Evolutionary conservation across 106 monocot species (phyloP).

Genomic region (Acorus calamus): DNA sequence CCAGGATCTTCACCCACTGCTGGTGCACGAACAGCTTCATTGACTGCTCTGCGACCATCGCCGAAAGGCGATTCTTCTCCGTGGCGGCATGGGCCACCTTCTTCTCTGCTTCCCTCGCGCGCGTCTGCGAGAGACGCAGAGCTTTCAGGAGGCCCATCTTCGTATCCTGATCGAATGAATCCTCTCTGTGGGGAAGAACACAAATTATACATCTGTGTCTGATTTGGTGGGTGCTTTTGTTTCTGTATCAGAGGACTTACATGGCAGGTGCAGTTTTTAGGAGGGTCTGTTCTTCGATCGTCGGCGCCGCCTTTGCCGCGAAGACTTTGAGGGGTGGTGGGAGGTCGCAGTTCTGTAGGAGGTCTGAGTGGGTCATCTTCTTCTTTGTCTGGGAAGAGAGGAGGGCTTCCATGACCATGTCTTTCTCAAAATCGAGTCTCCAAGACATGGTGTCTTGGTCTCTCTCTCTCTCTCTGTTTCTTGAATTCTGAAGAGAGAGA

Average conservation of each 20-base stretch:
- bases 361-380: slow-evolving; percentile 7
- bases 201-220: no score
- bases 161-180: neutral
- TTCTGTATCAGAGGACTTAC: neutral
- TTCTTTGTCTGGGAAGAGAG: neutral
- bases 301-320: slow-evolving; percentile 9
- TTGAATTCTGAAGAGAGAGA: neutral
- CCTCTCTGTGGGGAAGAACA: no score
- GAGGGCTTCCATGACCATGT: slow-evolving; percentile 13
- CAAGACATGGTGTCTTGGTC: slow-evolving; percentile 10
- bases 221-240: neutral
- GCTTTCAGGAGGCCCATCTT: slow-evolving; percentile 35
- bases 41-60: slow-evolving; percentile 44
- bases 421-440: slow-evolving; percentile 19
- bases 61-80: slow-evolving; percentile 13
- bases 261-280: no score
- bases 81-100: slow-evolving; percentile 13
- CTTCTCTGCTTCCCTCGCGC: slow-evolving; percentile 72
- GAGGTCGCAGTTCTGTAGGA: slow-evolving; percentile 86
- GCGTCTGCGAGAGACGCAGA: slow-evolving; percentile 63
- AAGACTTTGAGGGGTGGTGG: slow-evolving; percentile 63
- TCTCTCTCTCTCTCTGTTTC: neutral
- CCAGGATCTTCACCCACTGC: slow-evolving; percentile 52
- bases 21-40: slow-evolving; percentile 32
- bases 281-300: slow-evolving; percentile 1